Base-by-base conservation (phyloP, 192 early-diverging fungal species). In the Podila epicladia region DNA sequence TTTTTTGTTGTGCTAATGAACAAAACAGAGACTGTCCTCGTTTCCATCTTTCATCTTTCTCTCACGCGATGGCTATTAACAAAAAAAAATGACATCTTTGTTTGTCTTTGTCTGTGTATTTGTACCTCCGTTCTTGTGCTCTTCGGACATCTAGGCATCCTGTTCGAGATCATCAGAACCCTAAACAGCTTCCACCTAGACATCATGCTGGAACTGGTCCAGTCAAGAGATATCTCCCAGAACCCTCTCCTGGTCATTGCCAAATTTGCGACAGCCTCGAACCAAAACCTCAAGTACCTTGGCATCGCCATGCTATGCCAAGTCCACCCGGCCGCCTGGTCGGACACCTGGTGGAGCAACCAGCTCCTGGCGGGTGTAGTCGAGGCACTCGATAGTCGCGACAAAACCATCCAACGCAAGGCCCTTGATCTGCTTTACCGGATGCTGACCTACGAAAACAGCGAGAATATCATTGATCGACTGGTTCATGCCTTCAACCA, bases 271-370 rank as follows among this genome's bases (percentile, higher is more conserved):
- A 74, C 80, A 2, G 82, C 88, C 1, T 59, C 69, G 3, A 89
- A 89, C 67, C 85, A 82, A 32, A 89, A 85, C 35, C 67, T 87
- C 29, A 86, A 86, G 33, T 89, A 87, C 49, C 59, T 89, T 3
- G 88, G 88, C 9, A 65, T 89, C 32, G 67, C 69, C 0, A 75
- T 80, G 20, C 71, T 89, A 5, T 82, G 71, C 22, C 72, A 82
- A 26, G 71, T 85, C 20, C 72, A 73, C 17, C 71, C 84, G 0
- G 37, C 64, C 32, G 77, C 77, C 33, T 80, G 77, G 77, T 80
- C 77, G 1, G 71, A 80, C 28, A 59, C 71, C 45, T 80, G 77
- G 77, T 80, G 77, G 77, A 69, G 9, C 24, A 67, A 80, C 4
- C 57, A 73, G 61, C 67, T 80, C 8, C 48, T 80, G 20, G 31